Percentiles rank a stretch among this genome's conserved stretches.
These are phyloP conservation scores for Eucalyptus paniculata DNA, from an alignment of 345 rosid genomes.

Conservation along the genomic window DNA sequence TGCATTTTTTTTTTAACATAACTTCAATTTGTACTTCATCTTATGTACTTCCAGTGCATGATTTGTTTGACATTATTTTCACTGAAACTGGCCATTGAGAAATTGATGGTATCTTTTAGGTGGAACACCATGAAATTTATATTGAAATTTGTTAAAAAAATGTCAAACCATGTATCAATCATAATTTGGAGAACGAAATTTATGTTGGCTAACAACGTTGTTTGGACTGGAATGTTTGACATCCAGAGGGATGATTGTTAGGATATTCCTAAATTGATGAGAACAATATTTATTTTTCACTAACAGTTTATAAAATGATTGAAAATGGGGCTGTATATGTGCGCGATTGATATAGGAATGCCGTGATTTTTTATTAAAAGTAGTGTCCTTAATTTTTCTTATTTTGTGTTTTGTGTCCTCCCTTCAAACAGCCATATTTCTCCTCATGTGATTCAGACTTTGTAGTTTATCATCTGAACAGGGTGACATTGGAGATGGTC, in stretches of 20 bases:
- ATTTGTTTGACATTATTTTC: not conserved
- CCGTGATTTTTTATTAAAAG: not conserved
- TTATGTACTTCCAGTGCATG: not conserved
- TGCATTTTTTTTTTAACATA: not conserved
- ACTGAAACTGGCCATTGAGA: not conserved
- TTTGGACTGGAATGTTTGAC: too few relatives aligned
- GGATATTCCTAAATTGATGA: accelerated
- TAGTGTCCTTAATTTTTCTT: not conserved
- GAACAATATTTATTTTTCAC: too few relatives aligned
- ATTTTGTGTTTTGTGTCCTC: not conserved
- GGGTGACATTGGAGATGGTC: not conserved
- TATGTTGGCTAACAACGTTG: too few relatives aligned
- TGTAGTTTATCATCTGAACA: not conserved
- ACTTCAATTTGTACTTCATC: not conserved
- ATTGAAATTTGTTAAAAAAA: too few relatives aligned
- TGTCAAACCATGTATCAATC: too few relatives aligned
- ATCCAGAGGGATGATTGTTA: too few relatives aligned
- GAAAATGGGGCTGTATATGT: not conserved
- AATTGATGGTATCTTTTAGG: too few relatives aligned
- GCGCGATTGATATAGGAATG: not conserved
- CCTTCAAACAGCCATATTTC: not conserved
- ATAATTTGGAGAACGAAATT: too few relatives aligned
- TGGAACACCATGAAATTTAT: too few relatives aligned
- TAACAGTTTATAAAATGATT: not conserved
- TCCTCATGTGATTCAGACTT: not conserved